Evolutionary conservation across 345 rosid species (phyloP).

Genomic region (Microthlaspi erraticum): DNA sequence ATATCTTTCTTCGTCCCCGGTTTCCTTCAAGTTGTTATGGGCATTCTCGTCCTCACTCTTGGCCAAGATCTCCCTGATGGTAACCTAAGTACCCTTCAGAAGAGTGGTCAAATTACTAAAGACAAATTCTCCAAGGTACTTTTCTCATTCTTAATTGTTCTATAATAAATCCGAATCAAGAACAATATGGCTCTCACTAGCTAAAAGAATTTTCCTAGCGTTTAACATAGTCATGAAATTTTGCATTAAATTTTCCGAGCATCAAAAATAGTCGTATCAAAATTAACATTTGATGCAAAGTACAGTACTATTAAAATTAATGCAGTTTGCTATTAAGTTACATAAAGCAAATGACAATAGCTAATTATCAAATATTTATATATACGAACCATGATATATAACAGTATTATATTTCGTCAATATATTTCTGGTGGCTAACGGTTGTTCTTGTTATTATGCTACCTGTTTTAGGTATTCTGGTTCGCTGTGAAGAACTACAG

Average conservation of each 20-base stretch:
- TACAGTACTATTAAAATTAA: not conserved
- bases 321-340: not conserved
- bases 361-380: not conserved
- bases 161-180: not conserved
- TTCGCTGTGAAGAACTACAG: constrained; percentile 68
- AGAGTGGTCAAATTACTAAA: constrained; percentile 68
- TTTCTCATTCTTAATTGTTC: not conserved
- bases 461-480: constrained; percentile 58
- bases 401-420: not conserved
- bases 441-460: not conserved
- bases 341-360: not conserved
- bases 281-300: not conserved
- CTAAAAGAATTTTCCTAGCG: not conserved
- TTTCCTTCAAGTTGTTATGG: constrained; percentile 62
- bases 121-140: constrained; percentile 77
- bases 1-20: constrained; percentile 83
- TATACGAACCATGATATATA: not conserved
- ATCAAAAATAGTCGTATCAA: not conserved
- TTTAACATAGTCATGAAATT: not conserved
- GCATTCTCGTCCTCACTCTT: constrained; percentile 64
- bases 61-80: constrained; percentile 97
- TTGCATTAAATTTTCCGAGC: not conserved
- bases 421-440: not conserved
- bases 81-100: constrained; percentile 64
- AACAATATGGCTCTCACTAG: not conserved